These are phyloP conservation scores for Aspergillus sp. DNA, from an alignment of 2,329 filamentous ascomycete genomes.

Conservation along the genomic window DNA sequence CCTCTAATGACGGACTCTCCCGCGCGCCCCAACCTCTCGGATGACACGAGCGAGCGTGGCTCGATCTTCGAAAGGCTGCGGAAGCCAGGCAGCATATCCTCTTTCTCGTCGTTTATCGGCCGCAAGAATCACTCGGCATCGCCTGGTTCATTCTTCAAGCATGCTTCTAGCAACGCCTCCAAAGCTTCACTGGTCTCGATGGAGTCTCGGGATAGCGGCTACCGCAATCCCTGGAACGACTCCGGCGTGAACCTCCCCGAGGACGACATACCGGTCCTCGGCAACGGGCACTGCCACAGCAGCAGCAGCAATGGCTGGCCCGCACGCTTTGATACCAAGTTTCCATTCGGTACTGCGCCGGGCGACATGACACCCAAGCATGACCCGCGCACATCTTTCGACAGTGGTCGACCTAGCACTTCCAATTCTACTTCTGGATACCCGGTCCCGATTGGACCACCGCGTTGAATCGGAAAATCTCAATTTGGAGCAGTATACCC, in stretches of 20 bases:
- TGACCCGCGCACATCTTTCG: conserved; percentile 71
- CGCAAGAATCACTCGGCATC: conserved; percentile 90
- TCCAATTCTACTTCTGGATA: conserved; percentile 97
- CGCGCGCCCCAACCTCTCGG: conserved; percentile 72
- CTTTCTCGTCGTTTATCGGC: conserved; percentile 90
- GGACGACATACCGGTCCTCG: conserved; percentile 55
- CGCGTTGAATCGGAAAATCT: conserved; percentile 58
- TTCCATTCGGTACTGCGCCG: conserved; percentile 53
- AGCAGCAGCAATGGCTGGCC: conserved; percentile 51
- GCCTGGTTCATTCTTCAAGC: conserved; percentile 82
- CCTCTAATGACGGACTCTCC: conserved; percentile 77
- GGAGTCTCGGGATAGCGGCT: conserved; percentile 88
- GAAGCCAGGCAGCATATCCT: conserved; percentile 89
- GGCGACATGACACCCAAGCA: conserved; percentile 80
- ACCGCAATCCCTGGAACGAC: conserved; percentile 97
- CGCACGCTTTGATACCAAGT: conserved; percentile 52
- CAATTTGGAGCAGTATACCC: conserved; percentile 39
- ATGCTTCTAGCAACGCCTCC: conserved; percentile 77
- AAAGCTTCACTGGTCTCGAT: conserved; percentile 94
- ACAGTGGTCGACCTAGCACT: conserved; percentile 85
- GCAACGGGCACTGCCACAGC: conserved; percentile 52
- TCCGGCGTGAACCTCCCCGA: conserved; percentile 90
- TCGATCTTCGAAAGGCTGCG: conserved; percentile 85
- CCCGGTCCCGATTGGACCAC: conserved; percentile 83
- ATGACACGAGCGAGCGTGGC: conserved; percentile 69